phyloP scores from a whole-genome alignment of 306 rosid species.

The Canavalia ensiformis region DNA sequence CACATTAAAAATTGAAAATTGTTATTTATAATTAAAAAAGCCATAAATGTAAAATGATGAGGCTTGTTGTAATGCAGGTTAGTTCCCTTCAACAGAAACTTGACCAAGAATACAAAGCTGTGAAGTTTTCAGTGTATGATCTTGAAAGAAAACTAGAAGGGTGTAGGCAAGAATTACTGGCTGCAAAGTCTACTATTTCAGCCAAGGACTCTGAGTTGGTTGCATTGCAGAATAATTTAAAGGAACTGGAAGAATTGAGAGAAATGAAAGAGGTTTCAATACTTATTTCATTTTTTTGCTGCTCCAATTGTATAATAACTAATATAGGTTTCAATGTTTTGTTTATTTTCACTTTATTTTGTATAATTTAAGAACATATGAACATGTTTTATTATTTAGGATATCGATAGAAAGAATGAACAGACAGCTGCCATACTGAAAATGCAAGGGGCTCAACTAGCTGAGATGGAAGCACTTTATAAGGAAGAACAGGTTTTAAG shows the following conservation, averaged over 20 bases:
- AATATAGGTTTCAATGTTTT: neutral
- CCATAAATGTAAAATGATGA: constrained; percentile 15
- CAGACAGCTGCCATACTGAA: constrained; percentile 91
- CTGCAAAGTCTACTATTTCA: constrained; percentile 66
- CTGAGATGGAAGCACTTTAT: constrained; percentile 89
- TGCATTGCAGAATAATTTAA: constrained; percentile 68
- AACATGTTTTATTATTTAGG: constrained; percentile 56
- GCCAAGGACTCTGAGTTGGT: constrained; percentile 73
- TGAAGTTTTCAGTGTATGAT: constrained; percentile 62
- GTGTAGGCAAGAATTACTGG: constrained; percentile 64
- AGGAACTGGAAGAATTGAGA: constrained; percentile 92
- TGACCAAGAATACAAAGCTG: constrained; percentile 72
- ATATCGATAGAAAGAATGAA: constrained; percentile 96
- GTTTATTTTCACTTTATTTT: constrained; percentile 24
- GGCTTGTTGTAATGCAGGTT: constrained; percentile 65
- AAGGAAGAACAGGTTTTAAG: constrained; percentile 93
- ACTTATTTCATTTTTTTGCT: neutral
- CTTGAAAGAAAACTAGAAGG: constrained; percentile 78
- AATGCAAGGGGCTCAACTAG: constrained; percentile 96
- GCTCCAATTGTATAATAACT: constrained; percentile 27
- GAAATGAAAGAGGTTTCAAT: constrained; percentile 91
- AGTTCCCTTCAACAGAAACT: constrained; percentile 59
- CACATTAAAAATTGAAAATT: constrained; percentile 5
- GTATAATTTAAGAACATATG: neutral
- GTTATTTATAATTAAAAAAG: constrained; percentile 27